phyloP scores from a whole-genome alignment of 257 asterid genomes.

The Solanum chaucha region DNA sequence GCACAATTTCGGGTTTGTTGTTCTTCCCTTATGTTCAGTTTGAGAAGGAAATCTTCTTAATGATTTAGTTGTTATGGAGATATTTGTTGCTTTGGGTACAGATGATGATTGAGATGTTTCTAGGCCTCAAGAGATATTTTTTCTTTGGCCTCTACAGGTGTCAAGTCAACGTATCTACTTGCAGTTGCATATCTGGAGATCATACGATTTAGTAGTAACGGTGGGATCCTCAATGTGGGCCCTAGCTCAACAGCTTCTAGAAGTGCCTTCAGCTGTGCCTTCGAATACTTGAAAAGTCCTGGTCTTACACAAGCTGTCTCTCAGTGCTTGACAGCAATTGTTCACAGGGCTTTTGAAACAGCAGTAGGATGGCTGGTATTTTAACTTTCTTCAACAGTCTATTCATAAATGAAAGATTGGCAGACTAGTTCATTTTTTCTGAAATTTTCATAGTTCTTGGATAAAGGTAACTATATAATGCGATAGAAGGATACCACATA shows the following conservation, averaged over 20 bases:
- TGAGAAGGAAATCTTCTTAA: neutral
- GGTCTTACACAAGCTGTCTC: slow-evolving; percentile 89
- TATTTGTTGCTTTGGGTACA: neutral
- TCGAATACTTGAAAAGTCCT: slow-evolving; percentile 93
- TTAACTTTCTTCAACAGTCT: neutral
- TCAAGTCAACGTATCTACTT: slow-evolving; percentile 96
- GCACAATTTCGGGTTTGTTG: slow-evolving; percentile 71
- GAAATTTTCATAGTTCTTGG: neutral
- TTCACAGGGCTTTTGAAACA: slow-evolving; percentile 89
- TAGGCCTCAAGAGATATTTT: slow-evolving; percentile 2
- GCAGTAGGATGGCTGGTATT: slow-evolving; percentile 85
- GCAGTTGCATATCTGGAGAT: slow-evolving; percentile 98
- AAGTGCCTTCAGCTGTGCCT: slow-evolving; percentile 95
- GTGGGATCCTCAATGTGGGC: slow-evolving; percentile 88
- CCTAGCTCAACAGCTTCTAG: slow-evolving; percentile 54
- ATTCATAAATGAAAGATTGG: neutral
- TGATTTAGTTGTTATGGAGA: neutral
- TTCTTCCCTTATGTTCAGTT: slow-evolving; percentile 4
- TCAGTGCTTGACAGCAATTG: slow-evolving; percentile 93
- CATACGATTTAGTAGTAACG: slow-evolving; percentile 95
- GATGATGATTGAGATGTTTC: neutral
- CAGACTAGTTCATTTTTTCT: neutral
- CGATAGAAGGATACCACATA: neutral
- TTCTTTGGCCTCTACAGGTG: slow-evolving; percentile 52
- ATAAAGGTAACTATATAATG: neutral